These are phyloP conservation scores for Durio zibethinus DNA, from an alignment of 345 rosid genomes.

Conservation along the genomic window DNA sequence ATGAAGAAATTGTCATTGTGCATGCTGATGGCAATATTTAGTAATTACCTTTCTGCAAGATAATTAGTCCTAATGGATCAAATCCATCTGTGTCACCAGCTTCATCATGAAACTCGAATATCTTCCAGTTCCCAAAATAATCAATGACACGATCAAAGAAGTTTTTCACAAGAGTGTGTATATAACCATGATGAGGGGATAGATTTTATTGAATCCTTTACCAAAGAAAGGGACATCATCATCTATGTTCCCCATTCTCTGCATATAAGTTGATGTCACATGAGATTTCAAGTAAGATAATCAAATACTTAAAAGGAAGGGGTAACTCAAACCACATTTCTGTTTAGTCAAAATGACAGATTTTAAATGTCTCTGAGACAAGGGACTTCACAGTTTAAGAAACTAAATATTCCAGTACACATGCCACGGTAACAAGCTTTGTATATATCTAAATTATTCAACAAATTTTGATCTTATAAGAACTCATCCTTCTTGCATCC, in stretches of 20 bases:
- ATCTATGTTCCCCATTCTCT: slow-evolving; percentile 77
- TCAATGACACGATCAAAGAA: slow-evolving; percentile 59
- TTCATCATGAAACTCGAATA: slow-evolving; percentile 51
- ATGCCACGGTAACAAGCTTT: not conserved
- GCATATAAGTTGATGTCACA: slow-evolving; percentile 19
- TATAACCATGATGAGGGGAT: slow-evolving; percentile 76
- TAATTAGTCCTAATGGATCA: slow-evolving; percentile 63
- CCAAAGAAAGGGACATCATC: slow-evolving; percentile 63
- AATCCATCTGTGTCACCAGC: slow-evolving; percentile 62
- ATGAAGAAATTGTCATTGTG: not conserved
- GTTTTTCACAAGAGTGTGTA: slow-evolving; percentile 65
- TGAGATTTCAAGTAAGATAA: not conserved
- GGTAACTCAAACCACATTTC: not conserved
- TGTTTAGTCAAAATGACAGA: not conserved
- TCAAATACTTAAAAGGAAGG: not conserved
- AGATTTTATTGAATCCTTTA: slow-evolving; percentile 58
- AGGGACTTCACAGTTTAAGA: not conserved
- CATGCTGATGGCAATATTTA: not conserved
- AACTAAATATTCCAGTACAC: not conserved
- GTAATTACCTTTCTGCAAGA: slow-evolving; percentile 56
- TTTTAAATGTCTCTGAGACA: not conserved
- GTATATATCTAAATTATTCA: not conserved
- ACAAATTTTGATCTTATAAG: not conserved
- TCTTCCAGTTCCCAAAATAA: slow-evolving; percentile 71
- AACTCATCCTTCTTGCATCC: not conserved